These are phyloP conservation scores for Aspergillus felis DNA, from an alignment of 2,329 filamentous ascomycete species.

Conservation along the genomic window DNA sequence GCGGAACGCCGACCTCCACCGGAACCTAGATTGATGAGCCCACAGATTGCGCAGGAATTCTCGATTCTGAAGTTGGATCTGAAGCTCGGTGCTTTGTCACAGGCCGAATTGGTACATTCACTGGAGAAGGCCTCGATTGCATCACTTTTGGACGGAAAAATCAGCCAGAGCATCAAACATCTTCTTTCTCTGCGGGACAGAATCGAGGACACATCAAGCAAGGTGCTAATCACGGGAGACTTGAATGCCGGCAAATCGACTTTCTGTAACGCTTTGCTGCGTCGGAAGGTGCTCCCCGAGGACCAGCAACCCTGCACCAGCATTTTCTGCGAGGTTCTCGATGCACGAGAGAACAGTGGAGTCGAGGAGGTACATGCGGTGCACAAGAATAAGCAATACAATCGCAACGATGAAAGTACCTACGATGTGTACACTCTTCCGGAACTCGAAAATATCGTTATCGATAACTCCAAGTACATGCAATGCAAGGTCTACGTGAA, in stretches of 20 bases:
- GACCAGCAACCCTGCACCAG: slow-evolving; percentile 98
- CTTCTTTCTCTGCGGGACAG: slow-evolving; percentile 80
- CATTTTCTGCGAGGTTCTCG: slow-evolving; percentile 96
- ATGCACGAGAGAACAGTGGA: slow-evolving; percentile 84
- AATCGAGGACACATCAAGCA: slow-evolving; percentile 96
- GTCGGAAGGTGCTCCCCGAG: slow-evolving; percentile 88
- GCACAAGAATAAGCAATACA: slow-evolving; percentile 73
- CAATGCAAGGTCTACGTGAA: slow-evolving; percentile 97
- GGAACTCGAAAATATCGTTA: slow-evolving; percentile 83
- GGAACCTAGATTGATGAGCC: slow-evolving; percentile 82
- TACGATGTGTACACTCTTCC: slow-evolving; percentile 79
- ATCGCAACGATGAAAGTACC: slow-evolving; percentile 87
- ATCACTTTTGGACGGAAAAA: slow-evolving; percentile 86
- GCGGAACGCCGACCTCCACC: slow-evolving; percentile 58
- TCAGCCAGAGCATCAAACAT: slow-evolving; percentile 89
- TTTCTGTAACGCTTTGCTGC: slow-evolving; percentile 94
- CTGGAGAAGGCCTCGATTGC: slow-evolving; percentile 89
- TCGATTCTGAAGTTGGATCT: slow-evolving; percentile 92
- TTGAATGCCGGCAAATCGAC: slow-evolving; percentile 97
- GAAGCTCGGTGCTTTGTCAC: slow-evolving; percentile 80
- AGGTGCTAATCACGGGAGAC: slow-evolving; percentile 92
- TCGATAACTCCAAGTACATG: slow-evolving; percentile 81
- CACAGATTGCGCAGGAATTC: slow-evolving; percentile 92
- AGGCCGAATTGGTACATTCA: slow-evolving; percentile 89
- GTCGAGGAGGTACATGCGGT: slow-evolving; percentile 95